phyloP scores from a whole-genome alignment of 2,329 filamentous ascomycete species.

The Apiospora kogelbergensis region DNA sequence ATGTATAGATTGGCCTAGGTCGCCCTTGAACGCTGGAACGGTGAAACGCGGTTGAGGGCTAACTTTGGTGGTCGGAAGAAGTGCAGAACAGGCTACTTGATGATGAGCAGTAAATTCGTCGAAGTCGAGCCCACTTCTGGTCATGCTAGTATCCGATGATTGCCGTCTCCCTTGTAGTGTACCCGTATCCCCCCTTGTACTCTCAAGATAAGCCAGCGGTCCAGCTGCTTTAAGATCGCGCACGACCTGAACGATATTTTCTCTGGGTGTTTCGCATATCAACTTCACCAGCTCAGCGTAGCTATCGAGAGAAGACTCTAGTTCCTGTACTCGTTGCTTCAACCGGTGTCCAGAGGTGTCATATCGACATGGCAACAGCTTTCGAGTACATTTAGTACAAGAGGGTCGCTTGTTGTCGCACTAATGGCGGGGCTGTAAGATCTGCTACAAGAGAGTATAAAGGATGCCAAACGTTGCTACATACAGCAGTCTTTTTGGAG shows the following conservation, averaged over 20 bases:
- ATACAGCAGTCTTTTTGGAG: background rate
- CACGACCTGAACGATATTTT: background rate
- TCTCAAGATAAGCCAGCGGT: background rate
- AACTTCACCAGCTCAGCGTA: background rate
- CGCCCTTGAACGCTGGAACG: background rate
- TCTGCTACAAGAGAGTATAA: background rate
- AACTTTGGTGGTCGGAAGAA: background rate
- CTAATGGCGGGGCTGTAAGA: background rate
- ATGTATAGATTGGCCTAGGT: background rate
- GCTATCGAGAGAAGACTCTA: background rate
- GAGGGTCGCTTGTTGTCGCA: background rate
- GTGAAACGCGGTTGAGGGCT: background rate
- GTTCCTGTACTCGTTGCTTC: background rate
- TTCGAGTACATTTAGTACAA: background rate
- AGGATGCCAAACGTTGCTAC: no score
- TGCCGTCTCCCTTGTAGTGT: background rate
- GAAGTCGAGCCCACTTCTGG: background rate
- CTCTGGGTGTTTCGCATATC: background rate
- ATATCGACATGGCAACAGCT: background rate
- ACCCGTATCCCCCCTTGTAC: background rate
- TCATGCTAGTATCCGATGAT: background rate
- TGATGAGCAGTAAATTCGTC: background rate
- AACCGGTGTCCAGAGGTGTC: background rate
- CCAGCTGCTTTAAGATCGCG: background rate
- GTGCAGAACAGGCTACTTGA: background rate